Evolutionary conservation across 2,329 filamentous ascomycete species (phyloP).

Genomic region (Trichoderma breve): DNA sequence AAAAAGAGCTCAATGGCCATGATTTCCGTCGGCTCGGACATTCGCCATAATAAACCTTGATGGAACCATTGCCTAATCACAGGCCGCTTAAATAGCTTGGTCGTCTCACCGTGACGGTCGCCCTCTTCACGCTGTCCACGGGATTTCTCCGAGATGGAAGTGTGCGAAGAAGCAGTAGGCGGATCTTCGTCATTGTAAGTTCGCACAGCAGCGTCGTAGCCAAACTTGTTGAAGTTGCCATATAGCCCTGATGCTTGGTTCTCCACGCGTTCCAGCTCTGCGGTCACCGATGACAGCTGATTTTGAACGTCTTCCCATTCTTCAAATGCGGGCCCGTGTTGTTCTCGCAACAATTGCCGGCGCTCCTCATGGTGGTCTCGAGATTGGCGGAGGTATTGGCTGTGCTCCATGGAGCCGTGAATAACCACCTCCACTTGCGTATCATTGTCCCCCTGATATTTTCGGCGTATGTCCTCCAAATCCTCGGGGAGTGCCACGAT

Average conservation of each 20-base stretch:
- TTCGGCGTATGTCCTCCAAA: conserved; percentile 44
- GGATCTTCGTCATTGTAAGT: conserved; percentile 39
- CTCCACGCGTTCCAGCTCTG: conserved; percentile 53
- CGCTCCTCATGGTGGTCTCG: conserved; percentile 53
- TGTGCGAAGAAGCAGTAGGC: conserved; percentile 22
- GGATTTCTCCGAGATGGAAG: conserved; percentile 25
- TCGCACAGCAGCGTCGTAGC: conserved; percentile 58
- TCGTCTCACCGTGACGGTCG: conserved; percentile 40
- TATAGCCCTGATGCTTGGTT: conserved; percentile 55
- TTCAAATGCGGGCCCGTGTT: conserved; percentile 51
- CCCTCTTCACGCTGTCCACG: not conserved
- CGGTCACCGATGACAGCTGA: conserved; percentile 51
- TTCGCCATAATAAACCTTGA: conserved; percentile 62
- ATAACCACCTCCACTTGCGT: conserved; percentile 56
- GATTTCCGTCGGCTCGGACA: conserved; percentile 57
- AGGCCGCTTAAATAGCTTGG: conserved; percentile 59
- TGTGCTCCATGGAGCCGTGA: conserved; percentile 51
- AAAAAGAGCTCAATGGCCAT: conserved; percentile 64
- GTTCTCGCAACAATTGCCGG: conserved; percentile 45
- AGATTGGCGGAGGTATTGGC: conserved; percentile 46
- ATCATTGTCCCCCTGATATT: conserved; percentile 36
- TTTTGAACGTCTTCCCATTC: conserved; percentile 56
- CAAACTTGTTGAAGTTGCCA: conserved; percentile 62
- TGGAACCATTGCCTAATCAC: conserved; percentile 65
- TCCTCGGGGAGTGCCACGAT: conserved; percentile 59